A percentile compares a stretch with the other conserved stretches of the same genome.
phyloP scores from a whole-genome alignment of 805 yeast genomes.

The Candida manassasensis region DNA sequence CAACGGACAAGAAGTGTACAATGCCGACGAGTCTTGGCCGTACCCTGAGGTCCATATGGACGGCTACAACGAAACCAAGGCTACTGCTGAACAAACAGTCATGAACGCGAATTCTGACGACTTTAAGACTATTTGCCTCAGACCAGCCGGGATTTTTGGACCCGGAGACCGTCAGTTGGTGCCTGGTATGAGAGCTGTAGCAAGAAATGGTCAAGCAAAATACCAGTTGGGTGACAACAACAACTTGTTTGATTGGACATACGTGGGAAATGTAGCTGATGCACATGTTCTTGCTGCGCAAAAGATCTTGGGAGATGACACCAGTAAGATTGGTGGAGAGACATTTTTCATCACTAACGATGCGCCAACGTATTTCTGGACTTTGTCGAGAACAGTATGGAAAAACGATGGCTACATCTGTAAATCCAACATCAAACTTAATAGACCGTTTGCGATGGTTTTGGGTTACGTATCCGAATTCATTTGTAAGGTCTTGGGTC shows the following conservation, averaged over 20 bases:
- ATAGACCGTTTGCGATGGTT: conserved; percentile 69
- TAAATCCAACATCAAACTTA: conserved; percentile 60
- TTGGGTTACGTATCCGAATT: conserved; percentile 80
- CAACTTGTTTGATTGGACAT: conserved; percentile 93
- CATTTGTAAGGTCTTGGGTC: conserved; percentile 63
- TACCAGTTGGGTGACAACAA: conserved; percentile 94
- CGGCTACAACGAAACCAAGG: conserved; percentile 93
- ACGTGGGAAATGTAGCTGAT: conserved; percentile 97
- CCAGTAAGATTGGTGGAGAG: conserved; percentile 67
- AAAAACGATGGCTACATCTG: conserved; percentile 89
- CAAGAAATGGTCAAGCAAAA: conserved; percentile 78
- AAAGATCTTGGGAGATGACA: conserved; percentile 50
- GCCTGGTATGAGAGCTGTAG: conserved; percentile 84
- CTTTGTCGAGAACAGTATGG: conserved; percentile 95
- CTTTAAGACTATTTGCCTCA: conserved; percentile 68
- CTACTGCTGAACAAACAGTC: conserved; percentile 81
- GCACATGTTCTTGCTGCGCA: conserved; percentile 92
- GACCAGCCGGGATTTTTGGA: conserved; percentile 98
- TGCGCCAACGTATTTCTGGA: conserved; percentile 94
- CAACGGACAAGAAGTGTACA: conserved; percentile 87
- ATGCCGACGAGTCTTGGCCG: conserved; percentile 94
- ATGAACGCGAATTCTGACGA: conserved; percentile 56
- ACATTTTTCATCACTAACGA: conserved; percentile 90
- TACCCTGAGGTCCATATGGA: conserved; percentile 92
- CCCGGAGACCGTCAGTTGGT: conserved; percentile 97